Percentiles rank a stretch among this genome's conserved stretches.
Evolutionary conservation across 2,329 filamentous ascomycete species (phyloP).

Genomic region (Exophiala calicioides): DNA sequence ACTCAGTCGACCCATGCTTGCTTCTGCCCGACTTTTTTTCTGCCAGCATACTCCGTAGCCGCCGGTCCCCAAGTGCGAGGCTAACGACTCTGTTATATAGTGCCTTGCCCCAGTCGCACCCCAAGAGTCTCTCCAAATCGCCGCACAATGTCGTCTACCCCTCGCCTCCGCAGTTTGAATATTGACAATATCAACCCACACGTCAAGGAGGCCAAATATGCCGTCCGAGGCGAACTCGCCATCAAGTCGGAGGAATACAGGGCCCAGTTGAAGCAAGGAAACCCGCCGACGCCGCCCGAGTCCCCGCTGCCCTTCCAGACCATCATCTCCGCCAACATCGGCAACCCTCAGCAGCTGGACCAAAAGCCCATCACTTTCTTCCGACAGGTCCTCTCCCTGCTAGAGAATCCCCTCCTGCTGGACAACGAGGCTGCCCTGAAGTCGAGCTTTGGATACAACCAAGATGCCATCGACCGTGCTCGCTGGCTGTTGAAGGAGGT

Average conservation of each 20-base stretch:
- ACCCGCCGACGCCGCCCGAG: conserved; percentile 46
- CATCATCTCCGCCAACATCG: conserved; percentile 96
- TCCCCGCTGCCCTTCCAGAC: conserved; percentile 75
- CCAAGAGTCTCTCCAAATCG: conserved; percentile 27
- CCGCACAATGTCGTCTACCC: conserved; percentile 51
- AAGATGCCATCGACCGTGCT: conserved; percentile 83
- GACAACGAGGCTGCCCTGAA: conserved; percentile 79
- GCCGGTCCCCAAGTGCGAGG: not conserved
- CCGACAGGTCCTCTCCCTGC: conserved; percentile 87
- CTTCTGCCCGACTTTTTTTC: conserved; percentile 23
- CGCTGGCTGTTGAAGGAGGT: conserved; percentile 77
- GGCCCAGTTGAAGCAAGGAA: conserved; percentile 61
- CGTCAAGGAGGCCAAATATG: conserved; percentile 86
- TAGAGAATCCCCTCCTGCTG: conserved; percentile 86
- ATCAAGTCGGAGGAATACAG: conserved; percentile 92
- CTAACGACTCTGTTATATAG: conserved; percentile 15
- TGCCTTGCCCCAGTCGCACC: not conserved
- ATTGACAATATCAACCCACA: conserved; percentile 90
- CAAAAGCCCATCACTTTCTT: conserved; percentile 99
- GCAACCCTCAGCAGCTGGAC: conserved; percentile 97
- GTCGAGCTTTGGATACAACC: conserved; percentile 78
- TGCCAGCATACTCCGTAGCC: conserved; percentile 5
- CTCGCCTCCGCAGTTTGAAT: conserved; percentile 58
- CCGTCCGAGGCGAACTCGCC: conserved; percentile 92
- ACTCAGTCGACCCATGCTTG: conserved; percentile 20